These are phyloP conservation scores for Linnemannia zychae DNA, from an alignment of 192 early-diverging fungal genomes.

Conservation along the genomic window DNA sequence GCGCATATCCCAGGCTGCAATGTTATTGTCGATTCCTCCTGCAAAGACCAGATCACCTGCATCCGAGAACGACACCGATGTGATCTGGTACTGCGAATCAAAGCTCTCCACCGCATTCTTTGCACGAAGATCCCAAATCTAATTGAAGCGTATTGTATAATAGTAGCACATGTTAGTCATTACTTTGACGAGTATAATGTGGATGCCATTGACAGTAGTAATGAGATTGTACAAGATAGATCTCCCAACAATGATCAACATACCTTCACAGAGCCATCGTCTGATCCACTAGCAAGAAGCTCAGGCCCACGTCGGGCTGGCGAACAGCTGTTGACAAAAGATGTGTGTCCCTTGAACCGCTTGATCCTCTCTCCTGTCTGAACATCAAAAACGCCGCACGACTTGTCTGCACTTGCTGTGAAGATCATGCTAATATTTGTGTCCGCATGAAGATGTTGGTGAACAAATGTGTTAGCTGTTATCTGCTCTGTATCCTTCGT, in stretches of 20 bases:
- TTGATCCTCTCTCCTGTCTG: slow-evolving; percentile 86
- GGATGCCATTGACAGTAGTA: no score
- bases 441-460: not conserved
- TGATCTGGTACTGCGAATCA: slow-evolving; percentile 77
- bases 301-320: slow-evolving; percentile 79
- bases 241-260: slow-evolving; percentile 29
- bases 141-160: not conserved
- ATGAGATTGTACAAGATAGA: no score
- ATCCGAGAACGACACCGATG: slow-evolving; percentile 79
- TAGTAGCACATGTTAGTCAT: slow-evolving; percentile 18
- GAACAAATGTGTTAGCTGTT: not conserved
- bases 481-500: no score
- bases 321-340: slow-evolving; percentile 86
- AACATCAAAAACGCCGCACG: slow-evolving; percentile 87
- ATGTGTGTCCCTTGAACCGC: slow-evolving; percentile 83
- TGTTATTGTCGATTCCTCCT: slow-evolving; percentile 92
- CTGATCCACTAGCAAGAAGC: slow-evolving; percentile 84
- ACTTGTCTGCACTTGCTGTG: slow-evolving; percentile 87
- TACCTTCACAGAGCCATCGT: slow-evolving; percentile 85
- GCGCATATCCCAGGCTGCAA: slow-evolving; percentile 93
- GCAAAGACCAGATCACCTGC: slow-evolving; percentile 86
- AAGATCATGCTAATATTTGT: slow-evolving; percentile 71
- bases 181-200: no score
- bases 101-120: slow-evolving; percentile 69
- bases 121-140: slow-evolving; percentile 81